phyloP scores from a whole-genome alignment of 208 protist genomes.

The Crithidia expoeki region DNA sequence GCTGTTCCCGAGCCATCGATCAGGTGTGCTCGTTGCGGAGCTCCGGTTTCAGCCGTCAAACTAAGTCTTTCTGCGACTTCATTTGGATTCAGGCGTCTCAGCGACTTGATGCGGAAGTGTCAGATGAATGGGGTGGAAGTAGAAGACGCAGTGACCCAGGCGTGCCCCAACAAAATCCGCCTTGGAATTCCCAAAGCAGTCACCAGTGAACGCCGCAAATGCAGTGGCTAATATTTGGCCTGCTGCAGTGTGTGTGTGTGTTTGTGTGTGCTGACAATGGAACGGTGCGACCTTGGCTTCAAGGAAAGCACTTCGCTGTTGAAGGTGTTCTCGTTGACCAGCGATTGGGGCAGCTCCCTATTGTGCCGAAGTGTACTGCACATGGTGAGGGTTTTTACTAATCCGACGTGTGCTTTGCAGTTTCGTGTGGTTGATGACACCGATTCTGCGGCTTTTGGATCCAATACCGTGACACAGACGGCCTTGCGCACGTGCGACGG shows the following conservation, averaged over 20 bases:
- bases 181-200: conserved; percentile 8
- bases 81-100: not conserved
- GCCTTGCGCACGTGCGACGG: not conserved
- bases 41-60: not conserved
- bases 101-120: not conserved
- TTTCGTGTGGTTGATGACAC: conserved; percentile 15
- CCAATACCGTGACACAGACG: conserved; percentile 11
- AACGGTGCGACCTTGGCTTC: conserved; percentile 1
- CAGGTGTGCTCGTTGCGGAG: not conserved
- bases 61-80: not conserved
- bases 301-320: not conserved
- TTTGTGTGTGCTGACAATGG: too few relatives aligned
- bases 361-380: conserved; percentile 17
- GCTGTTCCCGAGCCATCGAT: conserved; percentile 8
- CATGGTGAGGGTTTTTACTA: conserved; percentile 20
- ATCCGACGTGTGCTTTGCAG: conserved; percentile 33
- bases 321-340: not conserved
- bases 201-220: conserved; percentile 8
- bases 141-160: not conserved
- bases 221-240: conserved; percentile 8
- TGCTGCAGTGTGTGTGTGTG: conserved; percentile 13
- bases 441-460: conserved; percentile 36
- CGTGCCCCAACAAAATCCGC: conserved; percentile 19
- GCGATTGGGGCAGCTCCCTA: conserved; percentile 13
- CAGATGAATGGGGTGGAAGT: not conserved